Base-by-base conservation (phyloP, 2,329 filamentous ascomycete species). In the Dryadomyces quercus-mongolicae region DNA sequence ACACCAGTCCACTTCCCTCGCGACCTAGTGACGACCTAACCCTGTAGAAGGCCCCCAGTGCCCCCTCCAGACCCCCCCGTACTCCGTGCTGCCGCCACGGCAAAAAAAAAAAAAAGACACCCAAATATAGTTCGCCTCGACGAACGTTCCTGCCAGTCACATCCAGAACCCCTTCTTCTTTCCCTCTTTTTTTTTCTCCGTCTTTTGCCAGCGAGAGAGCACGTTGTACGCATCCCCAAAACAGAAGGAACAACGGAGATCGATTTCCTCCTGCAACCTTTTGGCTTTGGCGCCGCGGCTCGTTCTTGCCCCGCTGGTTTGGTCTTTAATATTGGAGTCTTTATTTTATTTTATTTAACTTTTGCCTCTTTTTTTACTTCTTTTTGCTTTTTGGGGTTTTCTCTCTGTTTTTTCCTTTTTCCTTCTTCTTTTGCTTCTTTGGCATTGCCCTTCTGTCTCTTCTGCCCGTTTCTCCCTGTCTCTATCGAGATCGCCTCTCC, bases 181-280 rank as follows among this genome's bases (percentile, higher is more conserved):
- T 16, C n/a, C 7, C 5, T 22, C n/a, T 34, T 13, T 5, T 22
- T 20, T 15, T 16, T 18, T 31, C 25, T 31, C 25, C 25, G 4
- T 31, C 25, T 31, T 31, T 31, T 31, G 25, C 25, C 4, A 31
- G 25, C 25, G 8, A 31, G 25, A 31, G 25, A 40, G 36, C 36
- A 40, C 36, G 36, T 8, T 9, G 10, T 16, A 13, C 36, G 8
- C 25, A 31, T 31, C 38, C 51, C 44, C 44, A 48, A 53, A 53
- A 21, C 31, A 53, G 51, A 47, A 53, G 38, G 44, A 53, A n/a
- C 51, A 48, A 53, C 47, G 34, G 51, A 48, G 25, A 21, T 40
- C 36, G 15, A 40, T 16, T 12, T 13, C 36, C 36, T 40, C 15
- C 36, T 40, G 15, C 25, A 31, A 4, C 4, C 15, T 40, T 16